phyloP scores from a whole-genome alignment of 192 early-diverging fungal genomes.

The Coemansia biformis region DNA sequence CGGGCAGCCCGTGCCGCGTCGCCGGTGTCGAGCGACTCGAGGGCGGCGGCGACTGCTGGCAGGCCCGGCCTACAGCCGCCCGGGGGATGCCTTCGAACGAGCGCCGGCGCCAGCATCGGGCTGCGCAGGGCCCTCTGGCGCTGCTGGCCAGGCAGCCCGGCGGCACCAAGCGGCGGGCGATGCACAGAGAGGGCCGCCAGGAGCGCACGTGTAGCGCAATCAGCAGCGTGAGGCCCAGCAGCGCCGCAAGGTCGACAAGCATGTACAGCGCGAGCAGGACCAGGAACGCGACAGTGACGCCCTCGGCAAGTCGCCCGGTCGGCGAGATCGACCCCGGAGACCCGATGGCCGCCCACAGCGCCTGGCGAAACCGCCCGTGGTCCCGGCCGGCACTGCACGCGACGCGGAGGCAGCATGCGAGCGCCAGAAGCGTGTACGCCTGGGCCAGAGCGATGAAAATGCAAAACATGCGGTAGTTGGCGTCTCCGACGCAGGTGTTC shows the following conservation, averaged over 20 bases:
- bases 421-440: slow-evolving; percentile 18
- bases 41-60: slow-evolving; percentile 6
- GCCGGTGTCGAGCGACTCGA: too few species aligned
- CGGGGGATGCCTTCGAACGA: too few species aligned
- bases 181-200: slow-evolving; percentile 25
- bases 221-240: slow-evolving; percentile 27
- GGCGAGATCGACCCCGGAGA: slow-evolving; percentile 1
- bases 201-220: slow-evolving; percentile 37
- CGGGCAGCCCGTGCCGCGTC: not conserved
- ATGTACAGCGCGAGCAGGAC: slow-evolving; percentile 20
- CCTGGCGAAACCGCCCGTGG: slow-evolving; percentile 7
- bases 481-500: slow-evolving; percentile 25
- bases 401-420: slow-evolving; percentile 18
- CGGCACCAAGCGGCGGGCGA: slow-evolving; percentile 38
- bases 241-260: slow-evolving; percentile 14
- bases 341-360: slow-evolving; percentile 19
- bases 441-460: slow-evolving; percentile 17
- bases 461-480: slow-evolving; percentile 28
- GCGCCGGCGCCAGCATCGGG: too few species aligned
- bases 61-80: too few species aligned
- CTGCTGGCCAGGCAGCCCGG: too few species aligned
- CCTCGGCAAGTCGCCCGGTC: too few species aligned
- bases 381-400: slow-evolving; percentile 12
- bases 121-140: too few species aligned
- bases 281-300: slow-evolving; percentile 11